These are phyloP conservation scores for Gossypium davidsonii DNA, from an alignment of 441 rosid species.

Conservation along the genomic window DNA sequence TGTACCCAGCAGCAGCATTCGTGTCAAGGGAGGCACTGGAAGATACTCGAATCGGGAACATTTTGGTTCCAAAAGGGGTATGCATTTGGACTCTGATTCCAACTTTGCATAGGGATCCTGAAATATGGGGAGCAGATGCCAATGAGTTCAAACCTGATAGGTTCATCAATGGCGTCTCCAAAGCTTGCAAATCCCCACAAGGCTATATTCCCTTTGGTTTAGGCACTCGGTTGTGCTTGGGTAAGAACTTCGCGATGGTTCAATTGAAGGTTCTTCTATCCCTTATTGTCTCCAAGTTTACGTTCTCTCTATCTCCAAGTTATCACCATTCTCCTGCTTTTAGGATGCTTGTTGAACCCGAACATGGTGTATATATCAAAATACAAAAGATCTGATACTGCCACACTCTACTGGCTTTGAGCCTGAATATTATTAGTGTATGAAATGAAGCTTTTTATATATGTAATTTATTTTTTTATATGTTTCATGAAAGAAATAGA, in stretches of 20 bases:
- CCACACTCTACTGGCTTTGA: background rate
- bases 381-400: slow-evolving; percentile 20
- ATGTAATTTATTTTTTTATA: background rate
- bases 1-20: slow-evolving; percentile 58
- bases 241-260: slow-evolving; percentile 51
- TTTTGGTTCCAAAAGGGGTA: slow-evolving; percentile 45
- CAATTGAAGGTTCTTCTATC: slow-evolving; percentile 51
- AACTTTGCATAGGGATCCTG: slow-evolving; percentile 53
- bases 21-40: slow-evolving; percentile 56
- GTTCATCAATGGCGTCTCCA: slow-evolving; percentile 44
- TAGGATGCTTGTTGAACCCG: slow-evolving; percentile 52
- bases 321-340: slow-evolving; percentile 54
- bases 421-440: background rate
- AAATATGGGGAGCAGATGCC: slow-evolving; percentile 52
- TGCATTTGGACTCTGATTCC: slow-evolving; percentile 59
- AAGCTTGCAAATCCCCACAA: slow-evolving; percentile 59
- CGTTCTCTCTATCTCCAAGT: slow-evolving; percentile 41
- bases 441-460: background rate
- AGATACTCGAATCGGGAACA: slow-evolving; percentile 39
- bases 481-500: background rate
- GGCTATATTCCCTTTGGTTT: slow-evolving; percentile 63
- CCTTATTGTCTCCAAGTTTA: slow-evolving; percentile 47
- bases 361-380: slow-evolving; percentile 40
- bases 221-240: slow-evolving; percentile 59
- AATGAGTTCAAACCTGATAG: slow-evolving; percentile 62